Base-by-base conservation (phyloP, 139 green algal genomes). In the Bryopsis sp. region DNA sequence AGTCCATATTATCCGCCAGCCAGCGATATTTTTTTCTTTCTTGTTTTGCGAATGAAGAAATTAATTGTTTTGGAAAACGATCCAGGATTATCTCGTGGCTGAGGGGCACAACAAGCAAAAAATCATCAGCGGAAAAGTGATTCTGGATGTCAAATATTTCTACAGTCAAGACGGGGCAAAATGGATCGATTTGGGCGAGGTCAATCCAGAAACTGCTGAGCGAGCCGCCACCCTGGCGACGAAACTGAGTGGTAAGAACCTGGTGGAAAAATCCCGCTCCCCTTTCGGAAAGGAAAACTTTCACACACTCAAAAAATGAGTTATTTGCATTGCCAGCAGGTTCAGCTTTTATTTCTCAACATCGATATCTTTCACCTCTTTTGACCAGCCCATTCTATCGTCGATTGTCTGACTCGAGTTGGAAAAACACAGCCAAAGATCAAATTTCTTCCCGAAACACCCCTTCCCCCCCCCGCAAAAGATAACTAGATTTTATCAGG, bases 141-240 rank as follows among this genome's bases (percentile, higher is more conserved):
- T n/a, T n/a, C n/a, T n/a, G n/a, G n/a, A n/a, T n/a, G n/a, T n/a
- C n/a, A n/a, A n/a, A n/a, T n/a, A n/a, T n/a, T n/a, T n/a, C n/a
- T n/a, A n/a, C 62, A 69, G 62, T 54, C 62, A 69, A 22, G 37
- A 54, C 6, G 62, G 62, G 35, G 19, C 22, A 3, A 69, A 54
- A 57, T 91, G 83, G 85, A 68, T 82, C 19, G 81, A 90, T 73
- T 62, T 90, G n/a, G 74, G 79, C 28, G 19, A 76, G 0, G 47
- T 89, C 1, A 77, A 82, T 29, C 26, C 39, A 7, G 75, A 82
- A 19, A 75, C 76, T 5, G 67, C 67, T 1, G 33, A 1, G 22
- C 60, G 69, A 22, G 83, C 78, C 29, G 63, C 19, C 4, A 73
- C 59, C 11, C 48, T 85, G n/a, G n/a, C n/a, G n/a, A n/a, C n/a